Evolutionary conservation across 768 basidiomycete genomes (phyloP).

Genomic region (Lentinula sp.): DNA sequence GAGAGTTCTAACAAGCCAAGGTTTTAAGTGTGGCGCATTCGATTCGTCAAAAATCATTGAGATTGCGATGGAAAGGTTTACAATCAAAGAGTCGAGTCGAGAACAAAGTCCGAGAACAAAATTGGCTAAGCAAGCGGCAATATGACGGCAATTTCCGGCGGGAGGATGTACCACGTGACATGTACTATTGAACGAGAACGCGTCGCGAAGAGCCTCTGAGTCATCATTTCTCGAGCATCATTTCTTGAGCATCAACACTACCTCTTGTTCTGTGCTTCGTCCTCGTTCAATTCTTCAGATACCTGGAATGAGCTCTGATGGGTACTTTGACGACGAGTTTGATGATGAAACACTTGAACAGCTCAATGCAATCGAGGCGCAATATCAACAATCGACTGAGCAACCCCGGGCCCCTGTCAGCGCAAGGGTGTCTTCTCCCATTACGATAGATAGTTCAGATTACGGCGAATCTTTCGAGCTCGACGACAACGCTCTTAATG

Average conservation of each 20-base stretch:
- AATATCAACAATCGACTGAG: slow-evolving; percentile 25
- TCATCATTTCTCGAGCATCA: not conserved
- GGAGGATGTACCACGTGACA: not conserved
- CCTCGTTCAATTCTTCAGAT: not conserved
- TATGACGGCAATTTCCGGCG: not conserved
- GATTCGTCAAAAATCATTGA: slow-evolving; percentile 66
- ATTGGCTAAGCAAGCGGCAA: not conserved
- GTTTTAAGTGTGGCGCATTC: slow-evolving; percentile 63
- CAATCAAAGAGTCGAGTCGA: not conserved
- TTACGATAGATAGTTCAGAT: slow-evolving; percentile 6
- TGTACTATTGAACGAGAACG: not conserved
- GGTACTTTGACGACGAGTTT: slow-evolving; percentile 62
- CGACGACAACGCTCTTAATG: slow-evolving; percentile 51
- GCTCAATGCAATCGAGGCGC: slow-evolving; percentile 69
- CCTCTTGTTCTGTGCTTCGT: not conserved
- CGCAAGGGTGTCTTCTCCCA: slow-evolving; percentile 12
- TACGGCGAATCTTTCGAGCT: slow-evolving; percentile 42
- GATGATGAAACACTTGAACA: slow-evolving; percentile 54
- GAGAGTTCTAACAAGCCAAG: slow-evolving; percentile 84
- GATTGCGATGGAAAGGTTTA: not conserved
- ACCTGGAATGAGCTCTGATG: slow-evolving; percentile 66
- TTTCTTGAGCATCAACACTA: not conserved
- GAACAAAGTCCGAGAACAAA: not conserved
- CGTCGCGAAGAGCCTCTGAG: not conserved
- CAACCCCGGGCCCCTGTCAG: slow-evolving; percentile 8